Percentiles rank a stretch among this genome's conserved stretches.
These are phyloP conservation scores for Scedosporium minutisporum DNA, from an alignment of 2,329 filamentous ascomycete genomes.

Conservation along the genomic window DNA sequence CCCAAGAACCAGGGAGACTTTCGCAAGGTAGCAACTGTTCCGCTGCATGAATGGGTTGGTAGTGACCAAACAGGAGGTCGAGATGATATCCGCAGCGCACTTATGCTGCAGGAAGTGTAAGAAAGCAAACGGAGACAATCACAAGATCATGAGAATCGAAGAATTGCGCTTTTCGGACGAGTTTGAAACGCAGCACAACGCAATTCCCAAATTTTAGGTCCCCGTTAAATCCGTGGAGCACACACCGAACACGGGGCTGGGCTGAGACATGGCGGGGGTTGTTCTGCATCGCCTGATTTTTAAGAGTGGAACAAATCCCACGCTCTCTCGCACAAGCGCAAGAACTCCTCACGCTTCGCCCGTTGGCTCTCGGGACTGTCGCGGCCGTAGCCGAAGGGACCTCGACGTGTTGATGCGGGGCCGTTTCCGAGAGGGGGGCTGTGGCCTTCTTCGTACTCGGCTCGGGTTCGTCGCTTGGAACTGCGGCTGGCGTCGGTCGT, in stretches of 20 bases:
- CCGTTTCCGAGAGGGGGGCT: conserved; percentile 77
- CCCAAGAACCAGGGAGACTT: too few species aligned
- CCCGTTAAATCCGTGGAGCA: not conserved
- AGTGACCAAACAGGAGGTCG: too few species aligned
- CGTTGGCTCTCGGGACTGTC: conserved; percentile 75
- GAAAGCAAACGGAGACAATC: too few species aligned
- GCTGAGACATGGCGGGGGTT: not conserved
- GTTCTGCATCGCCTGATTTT: conserved; percentile 14
- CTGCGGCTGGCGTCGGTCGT: conserved; percentile 43
- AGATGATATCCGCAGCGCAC: too few species aligned
- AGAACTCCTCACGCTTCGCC: conserved; percentile 87
- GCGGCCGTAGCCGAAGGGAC: conserved; percentile 70
- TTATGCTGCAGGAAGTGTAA: too few species aligned
- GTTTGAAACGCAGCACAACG: not conserved
- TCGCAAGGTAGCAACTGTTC: too few species aligned
- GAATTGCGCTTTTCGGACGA: not conserved
- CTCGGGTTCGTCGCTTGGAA: conserved; percentile 66
- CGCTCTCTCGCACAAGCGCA: conserved; percentile 74
- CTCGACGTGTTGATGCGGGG: conserved; percentile 48
- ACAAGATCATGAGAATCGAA: too few species aligned
- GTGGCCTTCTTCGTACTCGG: conserved; percentile 88
- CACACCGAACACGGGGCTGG: not conserved
- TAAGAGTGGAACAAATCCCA: conserved; percentile 97
- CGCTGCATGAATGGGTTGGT: too few species aligned
- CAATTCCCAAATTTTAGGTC: not conserved